These are phyloP conservation scores for Eruca vesicaria DNA, from an alignment of 441 rosid species.

Conservation along the genomic window DNA sequence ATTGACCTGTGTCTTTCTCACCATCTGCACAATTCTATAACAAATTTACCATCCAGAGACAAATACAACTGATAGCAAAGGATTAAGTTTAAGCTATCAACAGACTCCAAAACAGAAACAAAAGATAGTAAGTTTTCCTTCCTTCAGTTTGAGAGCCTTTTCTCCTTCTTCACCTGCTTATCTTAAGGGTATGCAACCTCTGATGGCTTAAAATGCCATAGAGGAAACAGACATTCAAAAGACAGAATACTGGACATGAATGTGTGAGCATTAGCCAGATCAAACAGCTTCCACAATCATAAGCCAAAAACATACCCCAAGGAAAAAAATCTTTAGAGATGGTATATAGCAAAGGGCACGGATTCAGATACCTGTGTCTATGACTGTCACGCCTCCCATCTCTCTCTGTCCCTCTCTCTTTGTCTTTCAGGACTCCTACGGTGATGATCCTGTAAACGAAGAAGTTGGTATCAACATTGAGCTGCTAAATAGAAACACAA, in stretches of 20 bases:
- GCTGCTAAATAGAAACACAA: neutral
- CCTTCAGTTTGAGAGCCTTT: neutral
- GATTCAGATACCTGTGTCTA: conserved; percentile 56
- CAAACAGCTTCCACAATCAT: conserved; percentile 53
- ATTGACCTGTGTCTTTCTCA: conserved; percentile 43
- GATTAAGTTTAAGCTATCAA: too few relatives aligned
- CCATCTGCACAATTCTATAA: conserved; percentile 53
- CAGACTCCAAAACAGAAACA: too few relatives aligned
- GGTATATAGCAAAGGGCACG: neutral
- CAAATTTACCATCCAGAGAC: conserved; percentile 45
- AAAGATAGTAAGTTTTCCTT: too few relatives aligned
- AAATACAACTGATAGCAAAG: conserved; percentile 22
- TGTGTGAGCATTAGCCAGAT: conserved; percentile 12
- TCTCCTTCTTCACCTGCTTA: conserved; percentile 15
- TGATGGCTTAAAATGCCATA: conserved; percentile 65
- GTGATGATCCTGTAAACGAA: conserved; percentile 57
- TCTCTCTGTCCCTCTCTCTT: conserved; percentile 81
- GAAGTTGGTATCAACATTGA: conserved; percentile 8
- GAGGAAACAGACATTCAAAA: conserved; percentile 29
- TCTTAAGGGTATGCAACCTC: conserved; percentile 46
- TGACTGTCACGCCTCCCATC: conserved; percentile 60
- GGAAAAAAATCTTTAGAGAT: neutral
- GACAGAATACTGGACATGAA: conserved; percentile 12
- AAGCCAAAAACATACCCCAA: neutral
- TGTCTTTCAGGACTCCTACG: conserved; percentile 82